Base-by-base conservation (phyloP, 495 filamentous ascomycete genomes). In the Aspergillus wentii region DNA sequence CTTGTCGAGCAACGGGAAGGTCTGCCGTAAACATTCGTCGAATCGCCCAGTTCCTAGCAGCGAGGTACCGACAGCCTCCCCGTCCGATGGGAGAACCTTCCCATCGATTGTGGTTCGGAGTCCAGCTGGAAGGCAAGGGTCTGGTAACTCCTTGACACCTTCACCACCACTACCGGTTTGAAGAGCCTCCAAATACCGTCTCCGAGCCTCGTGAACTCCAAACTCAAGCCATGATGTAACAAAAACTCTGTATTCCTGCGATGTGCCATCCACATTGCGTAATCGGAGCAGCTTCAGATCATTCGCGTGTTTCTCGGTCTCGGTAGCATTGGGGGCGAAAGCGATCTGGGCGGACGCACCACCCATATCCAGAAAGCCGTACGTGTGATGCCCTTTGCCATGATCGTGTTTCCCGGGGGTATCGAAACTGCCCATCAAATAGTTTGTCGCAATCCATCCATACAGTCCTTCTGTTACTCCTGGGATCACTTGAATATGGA, bases 401-500 rank as follows among this genome's bases (percentile, higher is more conserved):
- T 85, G 80, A 35, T 71, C 67, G 48, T 94, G 86, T 17, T 75
- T 64, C 17, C 78, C 69, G 0, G 89, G 85, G n/a, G 74, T 61
- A 57, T 97, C 85, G 46, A 97, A 97, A 2, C 88, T 88, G n/a
- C 86, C 89, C 21, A 99, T 67, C 14, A 99, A 64, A 54, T 97
- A 99, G 54, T 99, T 99, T n/a, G 91, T 82, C 22, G 92, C 92
- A 46, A 97, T 82, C 92, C 92, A 99, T n/a, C 92, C 92, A 48
- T 97, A 99, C 27, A 99, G 59, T 13, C 90, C 92, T 59, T 99
- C 92, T 0, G 94, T 97, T 54, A 95, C 90, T n/a, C 92, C 92
- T 1, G 86, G 80, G 40, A 99, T 97, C 9, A 95, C 88, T 52
- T 96, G 91, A 16, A 99, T 85, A 51, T 99, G 89, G 3, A 86